Evolutionary conservation across 1,284 basidiomycete species (phyloP).

Genomic region (Thecaphora thlaspeos): DNA sequence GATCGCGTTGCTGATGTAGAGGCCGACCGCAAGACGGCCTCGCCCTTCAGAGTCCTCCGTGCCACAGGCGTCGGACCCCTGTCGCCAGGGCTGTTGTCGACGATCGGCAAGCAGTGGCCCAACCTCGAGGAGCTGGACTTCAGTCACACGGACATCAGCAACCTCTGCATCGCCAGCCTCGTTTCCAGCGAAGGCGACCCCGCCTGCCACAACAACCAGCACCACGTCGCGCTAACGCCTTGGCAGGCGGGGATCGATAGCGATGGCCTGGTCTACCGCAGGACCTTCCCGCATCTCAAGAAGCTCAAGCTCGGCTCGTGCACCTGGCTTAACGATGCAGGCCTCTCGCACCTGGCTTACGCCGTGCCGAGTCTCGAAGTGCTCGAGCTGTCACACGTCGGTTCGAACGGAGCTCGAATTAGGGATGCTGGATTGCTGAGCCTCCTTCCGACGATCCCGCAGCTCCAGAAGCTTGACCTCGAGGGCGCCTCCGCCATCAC

Average conservation of each 20-base stretch:
- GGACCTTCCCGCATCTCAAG: constrained; percentile 62
- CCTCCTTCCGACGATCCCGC: constrained; percentile 70
- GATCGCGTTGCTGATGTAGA: constrained; percentile 7
- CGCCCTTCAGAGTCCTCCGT: constrained; percentile 60
- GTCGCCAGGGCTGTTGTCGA: constrained; percentile 64
- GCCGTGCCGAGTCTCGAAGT: constrained; percentile 74
- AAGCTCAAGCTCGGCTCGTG: constrained; percentile 79
- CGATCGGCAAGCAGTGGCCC: constrained; percentile 59
- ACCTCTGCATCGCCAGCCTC: constrained; percentile 72
- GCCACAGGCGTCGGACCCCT: constrained; percentile 68
- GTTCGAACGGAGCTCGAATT: constrained; percentile 49
- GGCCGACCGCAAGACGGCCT: constrained; percentile 17
- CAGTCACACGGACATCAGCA: constrained; percentile 68
- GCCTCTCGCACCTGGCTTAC: constrained; percentile 71
- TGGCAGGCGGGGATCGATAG: constrained; percentile 30
- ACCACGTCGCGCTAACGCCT: constrained; percentile 15
- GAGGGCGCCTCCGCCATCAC: constrained; percentile 77
- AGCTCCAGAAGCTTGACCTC: constrained; percentile 74
- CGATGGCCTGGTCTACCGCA: constrained; percentile 22
- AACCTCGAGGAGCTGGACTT: constrained; percentile 77
- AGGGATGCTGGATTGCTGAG: constrained; percentile 71
- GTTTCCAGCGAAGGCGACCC: constrained; percentile 56
- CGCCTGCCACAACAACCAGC: constrained; percentile 1
- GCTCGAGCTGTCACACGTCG: constrained; percentile 75
- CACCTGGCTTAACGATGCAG: constrained; percentile 69